Conservation (phyloP, 768 basidiomycete species). For the Termitomyces sp. region DNA sequence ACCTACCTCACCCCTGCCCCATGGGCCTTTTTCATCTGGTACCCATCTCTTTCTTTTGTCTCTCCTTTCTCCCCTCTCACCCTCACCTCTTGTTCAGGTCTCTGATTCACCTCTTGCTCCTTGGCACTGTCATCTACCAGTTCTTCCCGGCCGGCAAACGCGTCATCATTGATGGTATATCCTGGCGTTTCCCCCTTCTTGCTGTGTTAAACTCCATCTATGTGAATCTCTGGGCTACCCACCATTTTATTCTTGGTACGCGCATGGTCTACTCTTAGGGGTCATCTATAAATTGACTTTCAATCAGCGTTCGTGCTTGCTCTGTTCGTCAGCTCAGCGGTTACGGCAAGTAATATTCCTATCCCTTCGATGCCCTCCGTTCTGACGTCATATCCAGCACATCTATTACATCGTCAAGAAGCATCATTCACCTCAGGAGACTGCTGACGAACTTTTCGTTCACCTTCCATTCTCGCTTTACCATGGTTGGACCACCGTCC, state of each 20-base stretch:
- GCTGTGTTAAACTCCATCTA: conserved; percentile 86
- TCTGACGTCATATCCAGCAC: conserved; percentile 50
- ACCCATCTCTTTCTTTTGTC: conserved; percentile 13
- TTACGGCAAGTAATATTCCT: conserved; percentile 33
- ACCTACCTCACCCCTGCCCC: conserved; percentile 95
- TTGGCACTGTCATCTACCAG: conserved; percentile 90
- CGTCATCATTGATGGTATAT: conserved; percentile 81
- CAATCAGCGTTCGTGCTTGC: conserved; percentile 77
- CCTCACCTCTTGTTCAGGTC: conserved; percentile 47
- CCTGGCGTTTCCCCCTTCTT: conserved; percentile 90
- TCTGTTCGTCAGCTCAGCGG: conserved; percentile 78
- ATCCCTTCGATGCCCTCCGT: conserved; percentile 21
- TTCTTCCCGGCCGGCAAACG: conserved; percentile 76
- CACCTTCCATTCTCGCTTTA: conserved; percentile 96
- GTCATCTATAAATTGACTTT: conserved; percentile 12
- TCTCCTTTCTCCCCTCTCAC: conserved; percentile 15
- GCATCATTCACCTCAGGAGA: conserved; percentile 59
- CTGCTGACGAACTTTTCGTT: conserved; percentile 81
- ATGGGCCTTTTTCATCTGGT: conserved; percentile 93
- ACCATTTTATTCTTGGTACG: conserved; percentile 67
- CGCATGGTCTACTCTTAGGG: not conserved
- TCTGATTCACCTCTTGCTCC: conserved; percentile 84
- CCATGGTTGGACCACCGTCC: conserved; percentile 89
- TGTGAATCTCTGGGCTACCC: conserved; percentile 79
- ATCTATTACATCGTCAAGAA: conserved; percentile 96